A percentile compares a stretch with the other conserved stretches of the same genome.
Conservation (phyloP, 495 filamentous ascomycete genomes). For the Beverwykella pulmonaria region DNA sequence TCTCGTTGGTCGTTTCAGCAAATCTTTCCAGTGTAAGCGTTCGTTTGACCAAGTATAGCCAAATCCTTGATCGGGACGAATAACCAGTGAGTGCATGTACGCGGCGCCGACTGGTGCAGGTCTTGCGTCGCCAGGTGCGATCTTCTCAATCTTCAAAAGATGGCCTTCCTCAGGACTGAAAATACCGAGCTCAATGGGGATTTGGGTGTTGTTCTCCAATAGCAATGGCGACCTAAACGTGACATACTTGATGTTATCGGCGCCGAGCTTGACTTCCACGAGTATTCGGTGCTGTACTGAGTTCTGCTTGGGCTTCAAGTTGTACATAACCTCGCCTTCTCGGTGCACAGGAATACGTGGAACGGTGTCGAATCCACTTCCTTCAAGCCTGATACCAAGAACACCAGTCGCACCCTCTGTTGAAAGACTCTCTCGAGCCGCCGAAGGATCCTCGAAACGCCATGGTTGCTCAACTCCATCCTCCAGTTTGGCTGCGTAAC, state of each 20-base stretch:
- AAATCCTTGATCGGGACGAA: slow-evolving; percentile 94
- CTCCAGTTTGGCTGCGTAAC: slow-evolving; percentile 72
- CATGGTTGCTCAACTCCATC: slow-evolving; percentile 93
- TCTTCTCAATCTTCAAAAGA: slow-evolving; percentile 96
- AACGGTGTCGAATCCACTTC: slow-evolving; percentile 88
- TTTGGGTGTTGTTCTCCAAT: slow-evolving; percentile 97
- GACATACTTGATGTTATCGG: slow-evolving; percentile 96
- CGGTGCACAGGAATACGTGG: slow-evolving; percentile 85
- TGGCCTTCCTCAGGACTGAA: slow-evolving; percentile 86
- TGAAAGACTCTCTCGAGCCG: slow-evolving; percentile 86
- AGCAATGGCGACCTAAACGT: slow-evolving; percentile 93
- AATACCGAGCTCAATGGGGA: slow-evolving; percentile 92
- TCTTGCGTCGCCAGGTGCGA: slow-evolving; percentile 85
- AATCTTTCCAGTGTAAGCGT: slow-evolving; percentile 85
- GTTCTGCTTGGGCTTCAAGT: slow-evolving; percentile 79
- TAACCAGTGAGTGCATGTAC: slow-evolving; percentile 84
- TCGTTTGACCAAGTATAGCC: slow-evolving; percentile 94
- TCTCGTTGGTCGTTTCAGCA: slow-evolving; percentile 78
- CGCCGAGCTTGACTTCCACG: slow-evolving; percentile 85
- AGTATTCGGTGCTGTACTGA: slow-evolving; percentile 82
- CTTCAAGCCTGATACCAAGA: slow-evolving; percentile 82
- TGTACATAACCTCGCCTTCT: slow-evolving; percentile 91
- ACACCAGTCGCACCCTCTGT: slow-evolving; percentile 77
- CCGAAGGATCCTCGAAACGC: slow-evolving; percentile 94
- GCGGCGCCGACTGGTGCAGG: slow-evolving; percentile 92